Conservation (phyloP, 805 yeast species). For the Candida dendrica region DNA sequence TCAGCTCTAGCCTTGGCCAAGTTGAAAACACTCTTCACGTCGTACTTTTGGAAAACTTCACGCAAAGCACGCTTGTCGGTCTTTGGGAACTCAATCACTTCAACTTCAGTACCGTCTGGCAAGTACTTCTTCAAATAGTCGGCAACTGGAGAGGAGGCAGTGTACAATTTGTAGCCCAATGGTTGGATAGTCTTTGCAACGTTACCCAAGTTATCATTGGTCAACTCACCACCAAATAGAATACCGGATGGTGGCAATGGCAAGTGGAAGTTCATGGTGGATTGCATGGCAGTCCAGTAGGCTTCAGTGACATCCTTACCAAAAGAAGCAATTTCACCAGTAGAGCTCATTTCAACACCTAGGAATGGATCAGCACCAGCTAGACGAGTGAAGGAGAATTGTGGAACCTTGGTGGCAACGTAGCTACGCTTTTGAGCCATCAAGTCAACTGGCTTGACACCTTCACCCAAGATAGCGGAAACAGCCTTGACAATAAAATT, state of each 20-base stretch:
- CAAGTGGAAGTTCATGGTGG: slow-evolving; percentile 93
- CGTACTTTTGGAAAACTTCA: slow-evolving; percentile 84
- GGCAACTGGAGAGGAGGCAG: slow-evolving; percentile 68
- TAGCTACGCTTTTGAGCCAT: slow-evolving; percentile 71
- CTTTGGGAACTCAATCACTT: slow-evolving; percentile 83
- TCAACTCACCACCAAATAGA: slow-evolving; percentile 89
- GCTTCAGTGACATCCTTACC: slow-evolving; percentile 84
- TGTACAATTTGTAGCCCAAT: slow-evolving; percentile 76
- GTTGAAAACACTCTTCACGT: slow-evolving; percentile 85
- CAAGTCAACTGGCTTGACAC: slow-evolving; percentile 67
- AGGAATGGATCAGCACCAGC: slow-evolving; percentile 99
- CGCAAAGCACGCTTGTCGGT: slow-evolving; percentile 89
- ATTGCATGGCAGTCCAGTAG: slow-evolving; percentile 95
- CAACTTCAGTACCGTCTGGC: slow-evolving; percentile 28
- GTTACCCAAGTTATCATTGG: slow-evolving; percentile 58
- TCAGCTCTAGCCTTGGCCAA: slow-evolving; percentile 89
- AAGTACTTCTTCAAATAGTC: slow-evolving; percentile 52
- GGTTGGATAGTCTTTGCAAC: slow-evolving; percentile 66
- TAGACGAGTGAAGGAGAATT: slow-evolving; percentile 94
- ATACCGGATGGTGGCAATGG: slow-evolving; percentile 89
- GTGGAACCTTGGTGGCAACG: slow-evolving; percentile 97
- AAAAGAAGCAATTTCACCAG: slow-evolving; percentile 98
- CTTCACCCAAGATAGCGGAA: slow-evolving; percentile 68
- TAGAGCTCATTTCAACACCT: slow-evolving; percentile 98
- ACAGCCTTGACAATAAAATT: slow-evolving; percentile 95